A percentile compares a stretch with the other conserved stretches of the same genome.
Evolutionary conservation across 139 green algal genomes (phyloP).

Genomic region (Auxenochlorella pyrenoidosa): DNA sequence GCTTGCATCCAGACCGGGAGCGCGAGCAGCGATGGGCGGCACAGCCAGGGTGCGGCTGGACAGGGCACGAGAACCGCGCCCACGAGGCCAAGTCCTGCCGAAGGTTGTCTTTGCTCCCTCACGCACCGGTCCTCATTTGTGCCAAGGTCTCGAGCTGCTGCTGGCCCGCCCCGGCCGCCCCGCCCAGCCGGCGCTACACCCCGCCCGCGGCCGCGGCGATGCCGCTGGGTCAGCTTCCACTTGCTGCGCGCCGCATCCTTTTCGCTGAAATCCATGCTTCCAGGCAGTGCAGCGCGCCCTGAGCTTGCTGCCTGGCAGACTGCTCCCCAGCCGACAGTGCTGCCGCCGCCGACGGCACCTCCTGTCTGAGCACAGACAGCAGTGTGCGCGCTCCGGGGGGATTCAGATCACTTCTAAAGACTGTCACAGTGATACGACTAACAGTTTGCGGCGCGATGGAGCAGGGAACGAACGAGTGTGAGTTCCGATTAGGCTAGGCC

Average conservation of each 20-base stretch:
- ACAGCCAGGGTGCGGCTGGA: background rate
- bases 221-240: constrained; percentile 28
- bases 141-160: background rate
- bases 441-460: no score
- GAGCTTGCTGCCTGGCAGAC: background rate
- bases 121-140: constrained; percentile 23
- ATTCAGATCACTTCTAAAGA: no score
- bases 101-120: no score
- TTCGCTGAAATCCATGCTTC: constrained; percentile 40
- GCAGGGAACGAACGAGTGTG: no score
- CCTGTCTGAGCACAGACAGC: no score
- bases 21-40: no score
- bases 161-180: background rate
- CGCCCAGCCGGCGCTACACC: background rate
- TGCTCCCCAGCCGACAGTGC: background rate
- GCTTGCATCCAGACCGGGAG: background rate
- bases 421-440: no score
- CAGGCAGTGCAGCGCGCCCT: background rate
- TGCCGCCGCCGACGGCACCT: background rate
- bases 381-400: no score
- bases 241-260: constrained; percentile 44
- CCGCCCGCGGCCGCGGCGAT: constrained; percentile 18
- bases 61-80: background rate
- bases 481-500: no score
- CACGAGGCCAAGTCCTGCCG: no score